Evolutionary conservation across 768 basidiomycete genomes (phyloP).

Genomic region (Coprinopsis marcescibilis): DNA sequence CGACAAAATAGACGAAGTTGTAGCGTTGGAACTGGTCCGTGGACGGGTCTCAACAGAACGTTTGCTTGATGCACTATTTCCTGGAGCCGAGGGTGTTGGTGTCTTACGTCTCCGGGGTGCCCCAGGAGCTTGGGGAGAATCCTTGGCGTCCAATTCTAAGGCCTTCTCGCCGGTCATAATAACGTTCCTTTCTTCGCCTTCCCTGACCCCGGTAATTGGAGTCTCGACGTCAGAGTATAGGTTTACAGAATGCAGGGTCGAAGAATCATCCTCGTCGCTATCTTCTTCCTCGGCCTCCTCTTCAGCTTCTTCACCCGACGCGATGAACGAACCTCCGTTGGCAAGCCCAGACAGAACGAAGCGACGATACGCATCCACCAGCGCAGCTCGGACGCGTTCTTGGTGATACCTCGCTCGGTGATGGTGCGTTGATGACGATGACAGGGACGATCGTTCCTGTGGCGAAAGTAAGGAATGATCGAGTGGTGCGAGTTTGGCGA

Average conservation of each 20-base stretch:
- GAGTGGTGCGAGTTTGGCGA: background rate
- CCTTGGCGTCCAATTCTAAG: background rate
- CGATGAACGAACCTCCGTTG: background rate
- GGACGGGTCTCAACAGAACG: background rate
- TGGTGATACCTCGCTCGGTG: background rate
- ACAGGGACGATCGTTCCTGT: background rate
- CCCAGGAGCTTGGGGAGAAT: background rate
- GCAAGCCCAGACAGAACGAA: constrained; percentile 6
- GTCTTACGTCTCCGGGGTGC: background rate
- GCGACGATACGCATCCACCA: constrained; percentile 6
- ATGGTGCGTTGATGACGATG: constrained; percentile 1
- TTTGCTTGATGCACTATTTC: background rate
- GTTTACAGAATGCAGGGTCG: background rate
- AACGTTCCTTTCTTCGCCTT: background rate
- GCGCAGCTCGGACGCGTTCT: background rate
- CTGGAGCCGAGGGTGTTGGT: background rate
- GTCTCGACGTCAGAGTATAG: background rate
- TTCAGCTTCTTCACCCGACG: background rate
- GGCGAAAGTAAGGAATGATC: background rate
- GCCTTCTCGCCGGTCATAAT: background rate
- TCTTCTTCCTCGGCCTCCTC: background rate
- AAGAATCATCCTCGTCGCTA: background rate
- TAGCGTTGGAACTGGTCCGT: background rate
- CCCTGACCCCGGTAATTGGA: background rate
- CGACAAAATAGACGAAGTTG: background rate